Base-by-base conservation (phyloP, 23 red algal genomes). In the Gracilaria domingensis region DNA sequence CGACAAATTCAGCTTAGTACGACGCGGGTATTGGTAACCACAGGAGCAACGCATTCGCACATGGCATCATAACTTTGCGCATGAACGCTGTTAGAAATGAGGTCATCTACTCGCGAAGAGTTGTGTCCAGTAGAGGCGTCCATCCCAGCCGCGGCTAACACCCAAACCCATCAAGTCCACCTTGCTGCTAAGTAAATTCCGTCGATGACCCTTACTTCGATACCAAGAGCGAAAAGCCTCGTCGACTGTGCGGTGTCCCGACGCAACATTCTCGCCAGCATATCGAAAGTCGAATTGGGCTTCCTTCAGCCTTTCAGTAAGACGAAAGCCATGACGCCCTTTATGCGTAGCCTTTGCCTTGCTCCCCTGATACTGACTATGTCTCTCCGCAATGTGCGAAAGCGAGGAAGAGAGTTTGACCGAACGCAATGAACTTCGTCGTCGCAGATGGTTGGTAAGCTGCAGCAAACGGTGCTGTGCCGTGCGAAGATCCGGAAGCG, bases 41-140 rank as follows among this genome's bases (percentile, higher is more conserved):
- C n/a, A n/a, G n/a, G n/a, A n/a, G n/a, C n/a, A n/a, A n/a, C n/a
- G n/a, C n/a, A n/a, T n/a, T n/a, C n/a, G n/a, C n/a, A n/a, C n/a
- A n/a, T n/a, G n/a, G n/a, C n/a, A n/a, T n/a, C n/a, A 45, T 45
- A 4, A 11, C 42, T 45, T 45, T 11, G 42, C 42, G 11, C 14
- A 14, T 1, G 18, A 55, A 55, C 51, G 51, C 42, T 7, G 4
- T 11, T 45, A 4, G 42, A 45, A 7, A 45, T 45, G 4, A 45
- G 42, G 11, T 77, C 72, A 77, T 77, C 81, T 65, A 24, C 84
- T 72, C 23, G 62, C 66, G 51, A 87, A 87, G 14, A 87, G 35
- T 66, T 87, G 84, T 25, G 84, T 87, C 84, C 84, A 87, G 39
- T 87, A 87, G 38, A 87, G 69, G 4, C 84, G 64, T 25, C 84